A percentile compares a stretch with the other conserved stretches of the same genome.
phyloP scores from a whole-genome alignment of 495 filamentous ascomycete genomes.

The Massariosphaeria phaeospora region DNA sequence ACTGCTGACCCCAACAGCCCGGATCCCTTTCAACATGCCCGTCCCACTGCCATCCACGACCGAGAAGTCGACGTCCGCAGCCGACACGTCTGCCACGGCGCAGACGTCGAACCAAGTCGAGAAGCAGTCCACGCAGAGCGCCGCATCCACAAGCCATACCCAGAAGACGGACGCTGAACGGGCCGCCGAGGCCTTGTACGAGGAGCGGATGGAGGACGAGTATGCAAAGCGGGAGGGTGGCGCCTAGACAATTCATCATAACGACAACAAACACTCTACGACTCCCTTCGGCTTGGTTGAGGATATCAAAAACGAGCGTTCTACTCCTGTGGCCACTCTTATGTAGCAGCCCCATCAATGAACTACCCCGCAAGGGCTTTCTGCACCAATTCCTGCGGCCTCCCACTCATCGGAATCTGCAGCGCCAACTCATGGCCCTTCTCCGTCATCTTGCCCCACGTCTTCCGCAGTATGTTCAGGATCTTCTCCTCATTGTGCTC shows the following conservation, averaged over 20 bases:
- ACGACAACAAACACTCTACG: not conserved
- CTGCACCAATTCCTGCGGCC: slow-evolving; percentile 54
- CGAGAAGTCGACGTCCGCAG: not conserved
- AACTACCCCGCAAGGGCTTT: slow-evolving; percentile 54
- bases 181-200: slow-evolving; percentile 33
- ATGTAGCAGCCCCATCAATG: not conserved
- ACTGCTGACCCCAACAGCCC: too few species aligned
- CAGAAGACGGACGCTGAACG: slow-evolving; percentile 26
- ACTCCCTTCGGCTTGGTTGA: not conserved
- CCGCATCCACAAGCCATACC: not conserved
- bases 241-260: slow-evolving; percentile 12
- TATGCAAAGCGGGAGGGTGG: slow-evolving; percentile 37
- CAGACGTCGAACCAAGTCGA: slow-evolving; percentile 9
- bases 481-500: slow-evolving; percentile 68
- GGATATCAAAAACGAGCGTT: too few species aligned
- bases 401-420: slow-evolving; percentile 57
- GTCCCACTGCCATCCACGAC: slow-evolving; percentile 15
- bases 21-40: too few species aligned
- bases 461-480: slow-evolving; percentile 68
- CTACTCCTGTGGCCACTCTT: too few species aligned
- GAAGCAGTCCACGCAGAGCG: slow-evolving; percentile 10
- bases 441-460: slow-evolving; percentile 76
- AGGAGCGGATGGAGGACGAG: slow-evolving; percentile 37
- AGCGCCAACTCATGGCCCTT: slow-evolving; percentile 63
- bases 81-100: slow-evolving; percentile 8